Percentiles rank a stretch among this genome's conserved stretches.
phyloP scores from a whole-genome alignment of 164 flowering plant species.

The Sedum album region DNA sequence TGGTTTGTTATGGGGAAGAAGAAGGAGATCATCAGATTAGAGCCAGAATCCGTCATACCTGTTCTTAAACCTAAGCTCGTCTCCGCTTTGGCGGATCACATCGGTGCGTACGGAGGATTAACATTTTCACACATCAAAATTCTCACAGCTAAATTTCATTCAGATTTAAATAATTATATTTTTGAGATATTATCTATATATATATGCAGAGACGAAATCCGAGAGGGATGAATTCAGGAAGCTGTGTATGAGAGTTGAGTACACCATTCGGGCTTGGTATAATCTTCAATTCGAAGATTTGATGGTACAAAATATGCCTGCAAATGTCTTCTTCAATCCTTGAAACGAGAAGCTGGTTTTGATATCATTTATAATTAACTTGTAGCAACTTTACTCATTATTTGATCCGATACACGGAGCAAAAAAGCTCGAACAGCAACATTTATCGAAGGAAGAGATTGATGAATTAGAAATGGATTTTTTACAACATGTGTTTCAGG shows the following conservation, averaged over 20 bases:
- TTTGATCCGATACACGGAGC: constrained; percentile 76
- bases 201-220: constrained; percentile 41
- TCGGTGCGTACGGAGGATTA: constrained; percentile 31
- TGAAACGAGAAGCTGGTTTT: background rate
- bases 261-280: constrained; percentile 92
- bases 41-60: constrained; percentile 68
- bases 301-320: constrained; percentile 39
- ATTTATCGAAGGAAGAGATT: constrained; percentile 50
- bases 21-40: constrained; percentile 56
- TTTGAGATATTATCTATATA: background rate
- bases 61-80: constrained; percentile 61
- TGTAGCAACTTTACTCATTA: constrained; percentile 82
- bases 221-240: constrained; percentile 75
- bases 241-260: constrained; percentile 86
- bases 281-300: constrained; percentile 85
- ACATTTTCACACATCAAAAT: background rate
- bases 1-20: constrained; percentile 13
- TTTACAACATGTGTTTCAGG: constrained; percentile 66
- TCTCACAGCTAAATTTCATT: background rate
- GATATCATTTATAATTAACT: background rate
- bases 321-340: background rate
- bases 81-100: constrained; percentile 62
- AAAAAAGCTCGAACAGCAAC: constrained; percentile 69
- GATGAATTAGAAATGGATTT: constrained; percentile 82
- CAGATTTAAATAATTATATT: background rate